Evolutionary conservation across 371 early-diverging fungal genomes (phyloP).

Genomic region (Mortierella sp.): DNA sequence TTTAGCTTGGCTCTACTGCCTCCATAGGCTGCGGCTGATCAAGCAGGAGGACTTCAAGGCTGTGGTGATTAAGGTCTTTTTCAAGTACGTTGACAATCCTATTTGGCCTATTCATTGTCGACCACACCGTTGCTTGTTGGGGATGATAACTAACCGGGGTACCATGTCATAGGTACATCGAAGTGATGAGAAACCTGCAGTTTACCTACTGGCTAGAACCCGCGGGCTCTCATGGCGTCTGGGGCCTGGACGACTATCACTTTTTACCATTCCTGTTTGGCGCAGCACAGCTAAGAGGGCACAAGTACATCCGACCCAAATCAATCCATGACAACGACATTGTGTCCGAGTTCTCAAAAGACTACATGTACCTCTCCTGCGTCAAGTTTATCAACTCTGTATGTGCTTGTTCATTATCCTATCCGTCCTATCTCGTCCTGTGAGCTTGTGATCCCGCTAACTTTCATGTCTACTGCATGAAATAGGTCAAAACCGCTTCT

Average conservation of each 20-base stretch:
- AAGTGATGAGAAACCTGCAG: constrained; percentile 90
- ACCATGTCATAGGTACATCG: constrained; percentile 77
- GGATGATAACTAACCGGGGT: no score
- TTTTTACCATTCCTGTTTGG: constrained; percentile 98
- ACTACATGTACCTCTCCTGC: constrained; percentile 94
- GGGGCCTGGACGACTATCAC: constrained; percentile 99
- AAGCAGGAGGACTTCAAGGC: constrained; percentile 73
- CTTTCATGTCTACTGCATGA: not conserved
- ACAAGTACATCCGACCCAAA: constrained; percentile 86
- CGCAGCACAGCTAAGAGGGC: constrained; percentile 85
- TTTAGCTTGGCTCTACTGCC: constrained; percentile 90
- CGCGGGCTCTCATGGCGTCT: constrained; percentile 99
- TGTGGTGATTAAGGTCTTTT: constrained; percentile 86
- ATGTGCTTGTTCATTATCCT: constrained; percentile 17
- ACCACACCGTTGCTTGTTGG: no score
- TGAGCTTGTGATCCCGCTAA: not conserved
- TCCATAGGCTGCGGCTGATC: constrained; percentile 79
- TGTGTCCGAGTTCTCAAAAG: constrained; percentile 83
- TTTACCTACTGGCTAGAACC: constrained; percentile 97
- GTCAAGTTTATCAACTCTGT: constrained; percentile 89
- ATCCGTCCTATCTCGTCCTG: not conserved
- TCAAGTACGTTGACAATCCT: constrained; percentile 56
- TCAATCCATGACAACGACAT: constrained; percentile 84
- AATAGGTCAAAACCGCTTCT: constrained; percentile 65
- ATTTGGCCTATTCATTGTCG: no score